These are phyloP conservation scores for Massariosphaeria phaeospora DNA, from an alignment of 495 filamentous ascomycete species.

Conservation along the genomic window DNA sequence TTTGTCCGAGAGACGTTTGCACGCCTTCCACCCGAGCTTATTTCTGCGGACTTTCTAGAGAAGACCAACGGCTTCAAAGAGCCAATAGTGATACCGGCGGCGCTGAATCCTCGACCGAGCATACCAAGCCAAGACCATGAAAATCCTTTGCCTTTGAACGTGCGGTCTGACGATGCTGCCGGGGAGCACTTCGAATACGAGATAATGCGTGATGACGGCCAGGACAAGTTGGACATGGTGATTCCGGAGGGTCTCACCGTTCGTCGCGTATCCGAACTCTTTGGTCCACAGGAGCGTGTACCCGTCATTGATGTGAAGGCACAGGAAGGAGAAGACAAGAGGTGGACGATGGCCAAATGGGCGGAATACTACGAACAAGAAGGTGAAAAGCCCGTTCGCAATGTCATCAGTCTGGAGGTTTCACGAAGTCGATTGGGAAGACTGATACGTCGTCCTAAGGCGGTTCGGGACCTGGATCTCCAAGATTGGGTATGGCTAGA, in stretches of 20 bases:
- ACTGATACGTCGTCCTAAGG: constrained; percentile 62
- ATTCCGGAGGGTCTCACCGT: constrained; percentile 66
- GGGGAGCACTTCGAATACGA: constrained; percentile 42
- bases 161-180: neutral
- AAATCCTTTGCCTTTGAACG: neutral
- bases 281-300: constrained; percentile 60
- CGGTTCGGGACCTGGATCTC: constrained; percentile 67
- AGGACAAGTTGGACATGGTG: constrained; percentile 69
- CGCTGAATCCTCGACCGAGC: constrained; percentile 54
- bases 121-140: neutral
- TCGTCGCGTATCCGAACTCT: constrained; percentile 59
- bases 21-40: constrained; percentile 62
- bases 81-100: constrained; percentile 65
- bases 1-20: constrained; percentile 62
- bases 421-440: constrained; percentile 62
- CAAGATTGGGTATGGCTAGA: constrained; percentile 69
- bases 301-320: constrained; percentile 75
- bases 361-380: constrained; percentile 69
- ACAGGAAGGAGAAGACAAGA: constrained; percentile 62
- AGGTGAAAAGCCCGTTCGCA: constrained; percentile 60
- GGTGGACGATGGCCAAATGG: constrained; percentile 69
- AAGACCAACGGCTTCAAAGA: constrained; percentile 63
- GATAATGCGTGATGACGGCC: constrained; percentile 53
- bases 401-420: constrained; percentile 74
- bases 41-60: constrained; percentile 64